These are phyloP conservation scores for Sugiyamaella pinicola DNA, from an alignment of 1,139 yeast genomes.

Conservation along the genomic window DNA sequence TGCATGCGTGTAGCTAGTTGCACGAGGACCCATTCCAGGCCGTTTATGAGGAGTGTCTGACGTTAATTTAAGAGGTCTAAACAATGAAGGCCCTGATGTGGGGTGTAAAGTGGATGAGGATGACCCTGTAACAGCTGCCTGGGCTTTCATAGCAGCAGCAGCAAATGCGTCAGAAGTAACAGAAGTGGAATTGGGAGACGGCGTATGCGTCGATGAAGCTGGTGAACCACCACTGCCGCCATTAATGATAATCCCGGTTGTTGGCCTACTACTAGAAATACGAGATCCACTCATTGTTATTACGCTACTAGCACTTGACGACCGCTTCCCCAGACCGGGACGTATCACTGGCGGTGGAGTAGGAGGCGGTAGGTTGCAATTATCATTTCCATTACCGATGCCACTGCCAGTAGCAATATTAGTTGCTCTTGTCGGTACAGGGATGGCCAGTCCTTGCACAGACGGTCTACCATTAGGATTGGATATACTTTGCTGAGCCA, in stretches of 20 bases:
- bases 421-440: conserved; percentile 3
- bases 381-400: background rate
- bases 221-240: background rate
- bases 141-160: conserved; percentile 4
- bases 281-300: conserved; percentile 4
- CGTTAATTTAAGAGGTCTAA: conserved; percentile 13
- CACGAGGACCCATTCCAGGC: conserved; percentile 30
- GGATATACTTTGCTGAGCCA: conserved; percentile 28
- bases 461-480: background rate
- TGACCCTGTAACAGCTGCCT: background rate
- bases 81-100: conserved; percentile 10
- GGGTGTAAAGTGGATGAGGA: conserved; percentile 3
- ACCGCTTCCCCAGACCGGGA: conserved; percentile 17
- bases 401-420: background rate
- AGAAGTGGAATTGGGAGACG: background rate
- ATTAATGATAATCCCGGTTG: background rate
- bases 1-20: conserved; percentile 23
- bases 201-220: background rate
- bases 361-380: background rate
- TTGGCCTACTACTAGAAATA: background rate
- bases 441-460: background rate
- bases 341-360: conserved; percentile 4
- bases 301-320: conserved; percentile 23
- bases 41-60: conserved; percentile 18
- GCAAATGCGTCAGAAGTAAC: background rate